A percentile compares a stretch with the other conserved stretches of the same genome.
Evolutionary conservation across 2,329 filamentous ascomycete species (phyloP).

Genomic region (Sphaerulina musiva): DNA sequence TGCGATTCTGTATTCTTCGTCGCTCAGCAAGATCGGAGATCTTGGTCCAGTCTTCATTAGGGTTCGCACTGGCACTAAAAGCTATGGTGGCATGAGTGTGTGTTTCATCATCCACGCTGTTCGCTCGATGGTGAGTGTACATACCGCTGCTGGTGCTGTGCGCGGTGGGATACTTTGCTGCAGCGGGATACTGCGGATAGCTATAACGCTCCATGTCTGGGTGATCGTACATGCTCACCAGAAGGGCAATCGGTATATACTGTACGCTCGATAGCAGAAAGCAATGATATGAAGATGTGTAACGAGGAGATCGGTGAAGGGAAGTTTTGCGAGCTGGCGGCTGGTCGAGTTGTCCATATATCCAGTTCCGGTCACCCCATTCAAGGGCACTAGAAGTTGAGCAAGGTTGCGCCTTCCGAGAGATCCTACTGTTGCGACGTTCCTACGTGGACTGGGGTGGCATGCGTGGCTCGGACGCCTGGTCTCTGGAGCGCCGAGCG

Average conservation of each 20-base stretch:
- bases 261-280: not conserved
- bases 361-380: slow-evolving; percentile 15
- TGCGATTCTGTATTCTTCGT: slow-evolving; percentile 90
- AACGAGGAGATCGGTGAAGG: slow-evolving; percentile 13
- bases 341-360: slow-evolving; percentile 21
- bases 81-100: slow-evolving; percentile 32
- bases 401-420: slow-evolving; percentile 11
- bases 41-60: slow-evolving; percentile 98
- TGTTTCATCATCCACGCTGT: not conserved
- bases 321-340: slow-evolving; percentile 8
- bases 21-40: slow-evolving; percentile 95
- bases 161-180: slow-evolving; percentile 53
- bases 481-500: slow-evolving; percentile 4
- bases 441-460: slow-evolving; percentile 8
- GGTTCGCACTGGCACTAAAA: slow-evolving; percentile 88
- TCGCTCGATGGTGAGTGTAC: not conserved
- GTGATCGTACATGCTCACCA: slow-evolving; percentile 24
- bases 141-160: slow-evolving; percentile 74
- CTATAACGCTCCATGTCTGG: slow-evolving; percentile 42
- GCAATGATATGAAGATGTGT: slow-evolving; percentile 8
- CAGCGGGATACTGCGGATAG: slow-evolving; percentile 35
- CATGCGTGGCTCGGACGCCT: slow-evolving; percentile 12
- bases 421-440: slow-evolving; percentile 12
- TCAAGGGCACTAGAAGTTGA: slow-evolving; percentile 13
- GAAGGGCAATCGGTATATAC: not conserved